These are phyloP conservation scores for Setaria viridis DNA, from an alignment of 202 grass and related monocot genomes.

Conservation along the genomic window DNA sequence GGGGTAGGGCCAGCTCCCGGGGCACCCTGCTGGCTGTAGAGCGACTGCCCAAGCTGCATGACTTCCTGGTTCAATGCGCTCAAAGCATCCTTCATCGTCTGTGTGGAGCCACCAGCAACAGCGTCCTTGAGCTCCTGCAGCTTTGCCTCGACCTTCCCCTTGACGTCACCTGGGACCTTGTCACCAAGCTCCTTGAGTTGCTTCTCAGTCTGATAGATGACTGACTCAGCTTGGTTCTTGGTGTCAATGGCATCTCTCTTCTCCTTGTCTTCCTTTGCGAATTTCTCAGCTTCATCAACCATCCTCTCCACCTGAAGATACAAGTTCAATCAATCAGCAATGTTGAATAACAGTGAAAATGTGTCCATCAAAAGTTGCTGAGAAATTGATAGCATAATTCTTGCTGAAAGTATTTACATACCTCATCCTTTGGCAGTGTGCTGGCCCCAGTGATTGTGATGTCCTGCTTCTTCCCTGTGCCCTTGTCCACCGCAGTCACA, in stretches of 20 bases:
- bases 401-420: constrained; percentile 17
- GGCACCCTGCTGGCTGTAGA: constrained; percentile 61
- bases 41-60: constrained; percentile 67
- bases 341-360: not conserved
- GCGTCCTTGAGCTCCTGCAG: constrained; percentile 59
- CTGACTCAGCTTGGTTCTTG: constrained; percentile 72
- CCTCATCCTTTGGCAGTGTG: constrained; percentile 68
- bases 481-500: constrained; percentile 68
- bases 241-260: constrained; percentile 71
- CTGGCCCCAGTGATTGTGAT: constrained; percentile 76
- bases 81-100: constrained; percentile 60
- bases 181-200: constrained; percentile 71
- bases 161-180: constrained; percentile 61
- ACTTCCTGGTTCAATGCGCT: constrained; percentile 68
- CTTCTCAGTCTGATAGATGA: constrained; percentile 75
- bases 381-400: not conserved
- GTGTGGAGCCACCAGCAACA: constrained; percentile 53
- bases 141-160: constrained; percentile 57
- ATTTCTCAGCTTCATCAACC: constrained; percentile 68
- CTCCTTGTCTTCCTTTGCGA: constrained; percentile 67
- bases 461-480: constrained; percentile 77
- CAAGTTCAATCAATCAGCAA: constrained; percentile 7
- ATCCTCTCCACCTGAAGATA: constrained; percentile 63
- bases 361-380: not conserved
- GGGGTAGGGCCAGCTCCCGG: constrained; percentile 46